phyloP scores from a whole-genome alignment of 148 eudicot species.

The Spergularia bocconei region DNA sequence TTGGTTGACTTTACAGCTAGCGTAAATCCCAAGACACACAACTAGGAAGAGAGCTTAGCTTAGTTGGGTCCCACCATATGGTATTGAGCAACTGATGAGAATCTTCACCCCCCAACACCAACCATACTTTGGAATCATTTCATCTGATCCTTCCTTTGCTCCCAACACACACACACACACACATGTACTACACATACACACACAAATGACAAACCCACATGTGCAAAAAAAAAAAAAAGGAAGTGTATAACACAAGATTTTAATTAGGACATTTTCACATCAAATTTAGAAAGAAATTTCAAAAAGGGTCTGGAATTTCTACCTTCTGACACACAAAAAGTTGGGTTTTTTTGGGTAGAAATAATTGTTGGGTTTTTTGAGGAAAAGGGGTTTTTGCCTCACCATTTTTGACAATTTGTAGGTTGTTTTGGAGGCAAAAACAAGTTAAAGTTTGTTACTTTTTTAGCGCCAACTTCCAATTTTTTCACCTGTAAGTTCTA shows the following conservation, averaged over 20 bases:
- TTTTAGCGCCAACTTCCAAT: neutral
- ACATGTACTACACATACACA: neutral
- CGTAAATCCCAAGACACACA: slow-evolving; percentile 52
- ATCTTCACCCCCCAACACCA: slow-evolving; percentile 34
- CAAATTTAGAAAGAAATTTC: too few relatives aligned
- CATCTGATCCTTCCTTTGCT: slow-evolving; percentile 20
- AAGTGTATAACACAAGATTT: neutral
- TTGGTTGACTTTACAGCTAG: slow-evolving; percentile 47
- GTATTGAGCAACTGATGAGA: slow-evolving; percentile 17
- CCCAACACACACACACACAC: neutral
- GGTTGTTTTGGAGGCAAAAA: slow-evolving; percentile 23
- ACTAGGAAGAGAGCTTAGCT: slow-evolving; percentile 1
- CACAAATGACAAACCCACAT: neutral
- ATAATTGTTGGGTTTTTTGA: slow-evolving; percentile 20
- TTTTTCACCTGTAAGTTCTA: neutral
- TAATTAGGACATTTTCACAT: too few relatives aligned
- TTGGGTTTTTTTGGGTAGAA: slow-evolving; percentile 11
- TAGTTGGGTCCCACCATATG: slow-evolving; percentile 24
- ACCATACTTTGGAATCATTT: slow-evolving; percentile 32
- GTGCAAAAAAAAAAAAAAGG: neutral
- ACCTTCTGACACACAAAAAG: slow-evolving; percentile 14
- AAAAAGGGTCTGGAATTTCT: neutral
- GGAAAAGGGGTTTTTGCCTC: neutral
- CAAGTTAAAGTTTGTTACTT: slow-evolving; percentile 15
- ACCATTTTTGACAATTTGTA: slow-evolving; percentile 29